These are phyloP conservation scores for Cytospora leucostoma DNA, from an alignment of 2,329 filamentous ascomycete species.

Conservation along the genomic window DNA sequence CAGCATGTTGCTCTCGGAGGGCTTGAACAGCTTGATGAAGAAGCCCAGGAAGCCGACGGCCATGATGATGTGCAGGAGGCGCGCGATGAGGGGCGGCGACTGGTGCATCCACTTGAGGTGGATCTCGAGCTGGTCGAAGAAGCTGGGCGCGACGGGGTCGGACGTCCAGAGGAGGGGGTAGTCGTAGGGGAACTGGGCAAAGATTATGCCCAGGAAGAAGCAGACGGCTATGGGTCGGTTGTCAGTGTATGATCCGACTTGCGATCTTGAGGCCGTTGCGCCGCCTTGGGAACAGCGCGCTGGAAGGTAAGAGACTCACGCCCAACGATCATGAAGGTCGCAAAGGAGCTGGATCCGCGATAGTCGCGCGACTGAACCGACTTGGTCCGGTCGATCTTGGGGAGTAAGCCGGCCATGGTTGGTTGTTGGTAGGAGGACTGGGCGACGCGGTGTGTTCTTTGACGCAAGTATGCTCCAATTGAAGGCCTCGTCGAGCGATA, in stretches of 20 bases:
- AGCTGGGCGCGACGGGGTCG: slow-evolving; percentile 62
- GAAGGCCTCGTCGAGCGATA: slow-evolving; percentile 1
- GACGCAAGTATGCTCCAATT: slow-evolving; percentile 4
- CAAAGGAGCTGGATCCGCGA: slow-evolving; percentile 71
- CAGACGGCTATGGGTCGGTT: slow-evolving; percentile 66
- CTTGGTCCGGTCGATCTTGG: slow-evolving; percentile 54
- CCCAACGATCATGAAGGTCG: slow-evolving; percentile 94
- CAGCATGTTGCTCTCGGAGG: slow-evolving; percentile 90
- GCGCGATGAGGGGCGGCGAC: slow-evolving; percentile 86
- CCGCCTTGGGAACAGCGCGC: slow-evolving; percentile 16
- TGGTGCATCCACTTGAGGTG: slow-evolving; percentile 91
- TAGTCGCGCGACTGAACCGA: slow-evolving; percentile 59
- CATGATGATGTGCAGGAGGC: slow-evolving; percentile 92
- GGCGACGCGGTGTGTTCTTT: neutral
- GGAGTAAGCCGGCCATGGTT: slow-evolving; percentile 24
- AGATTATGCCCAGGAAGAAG: slow-evolving; percentile 98
- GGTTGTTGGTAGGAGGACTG: neutral
- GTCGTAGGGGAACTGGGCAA: slow-evolving; percentile 95
- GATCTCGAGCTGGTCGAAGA: slow-evolving; percentile 82
- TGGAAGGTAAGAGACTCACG: slow-evolving; percentile 61
- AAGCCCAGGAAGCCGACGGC: slow-evolving; percentile 85
- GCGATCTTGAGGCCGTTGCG: neutral
- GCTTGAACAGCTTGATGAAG: slow-evolving; percentile 91
- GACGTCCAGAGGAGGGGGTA: slow-evolving; percentile 83
- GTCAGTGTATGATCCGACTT: slow-evolving; percentile 28